Base-by-base conservation (phyloP, 2,329 filamentous ascomycete species). In the Fusarium globosum region DNA sequence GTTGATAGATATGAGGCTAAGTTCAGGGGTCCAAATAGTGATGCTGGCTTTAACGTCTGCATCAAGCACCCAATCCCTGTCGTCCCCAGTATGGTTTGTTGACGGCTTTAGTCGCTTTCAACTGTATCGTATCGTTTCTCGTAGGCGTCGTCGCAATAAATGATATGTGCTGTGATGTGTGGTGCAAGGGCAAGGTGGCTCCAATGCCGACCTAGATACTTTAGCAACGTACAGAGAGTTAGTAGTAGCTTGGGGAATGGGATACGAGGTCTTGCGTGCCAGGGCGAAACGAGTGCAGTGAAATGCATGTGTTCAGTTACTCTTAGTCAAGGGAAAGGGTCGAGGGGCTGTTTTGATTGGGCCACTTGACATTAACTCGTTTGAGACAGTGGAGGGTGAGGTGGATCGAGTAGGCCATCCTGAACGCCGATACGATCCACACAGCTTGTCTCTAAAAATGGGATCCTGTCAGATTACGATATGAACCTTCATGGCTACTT, bases 121-220 rank as follows among this genome's bases (percentile, higher is more conserved):
- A n/a, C 46, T 43, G 33, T 63, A 35, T 49, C 61, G 57, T 63
- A 30, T 45, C 58, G 57, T 65, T 46, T 46, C 60, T 72, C 51
- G 60, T 52, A 30, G 45, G 51, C 38, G 60, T 74, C 61, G 71
- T 58, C 38, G 48, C 45, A 52, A 53, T 51, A 42, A 51, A 57
- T 41, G 51, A n/a, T 28, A 41, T 41, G 36, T 55, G 51, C 21
- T 55, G 20, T 55, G 20, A 35, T 48, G 46, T 62, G 60, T 61
- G 58, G 61, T 63, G 60, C 58, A 72, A 67, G 65, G 65, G 71
- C 72, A 68, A 73, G 57, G 62, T 77, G 75, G 75, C 69, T 75
- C 48, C 53, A 68, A 70, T 55, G 60, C 69, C 64, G 46, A 60
- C 63, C 64, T 61, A 76, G 72, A 64, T 65, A n/a, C 46, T 51